These are phyloP conservation scores for Nitzschia sp. DNA, from an alignment of 108 stramenopile genomes.

Conservation along the genomic window DNA sequence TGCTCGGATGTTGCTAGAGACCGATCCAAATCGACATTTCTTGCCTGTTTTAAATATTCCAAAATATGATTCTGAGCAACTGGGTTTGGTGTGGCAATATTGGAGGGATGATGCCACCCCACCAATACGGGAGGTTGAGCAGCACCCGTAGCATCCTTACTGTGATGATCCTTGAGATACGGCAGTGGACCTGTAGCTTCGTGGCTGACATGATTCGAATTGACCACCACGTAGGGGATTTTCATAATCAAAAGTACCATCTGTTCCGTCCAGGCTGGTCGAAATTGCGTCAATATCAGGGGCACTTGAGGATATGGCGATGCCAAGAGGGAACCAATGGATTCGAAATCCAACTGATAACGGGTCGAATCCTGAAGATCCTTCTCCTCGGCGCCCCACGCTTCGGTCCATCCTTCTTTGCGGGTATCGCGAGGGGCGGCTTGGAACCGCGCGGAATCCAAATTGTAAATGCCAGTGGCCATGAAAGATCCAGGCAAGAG, in stretches of 20 bases:
- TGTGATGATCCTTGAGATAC: slow-evolving; percentile 40
- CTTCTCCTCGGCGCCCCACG: slow-evolving; percentile 53
- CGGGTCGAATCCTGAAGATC: neutral
- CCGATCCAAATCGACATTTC: slow-evolving; percentile 31
- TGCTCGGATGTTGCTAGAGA: slow-evolving; percentile 22
- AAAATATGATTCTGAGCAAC: slow-evolving; percentile 55
- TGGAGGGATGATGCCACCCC: slow-evolving; percentile 59
- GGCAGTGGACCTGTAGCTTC: slow-evolving; percentile 72
- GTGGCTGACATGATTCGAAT: slow-evolving; percentile 49
- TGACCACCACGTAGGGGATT: slow-evolving; percentile 58
- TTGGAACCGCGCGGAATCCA: slow-evolving; percentile 29
- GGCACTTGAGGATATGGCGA: slow-evolving; percentile 30
- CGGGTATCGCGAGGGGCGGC: slow-evolving; percentile 38
- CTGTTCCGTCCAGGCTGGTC: slow-evolving; percentile 73
- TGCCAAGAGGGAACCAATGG: slow-evolving; percentile 26
- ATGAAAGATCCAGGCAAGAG: slow-evolving; percentile 1
- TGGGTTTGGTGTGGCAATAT: slow-evolving; percentile 10
- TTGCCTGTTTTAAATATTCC: slow-evolving; percentile 48
- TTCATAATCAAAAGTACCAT: slow-evolving; percentile 57
- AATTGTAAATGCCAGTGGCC: slow-evolving; percentile 31
- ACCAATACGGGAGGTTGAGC: slow-evolving; percentile 39
- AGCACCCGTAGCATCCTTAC: neutral
- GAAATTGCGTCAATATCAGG: slow-evolving; percentile 56
- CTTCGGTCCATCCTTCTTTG: slow-evolving; percentile 76
- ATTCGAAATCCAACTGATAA: slow-evolving; percentile 10